These are phyloP conservation scores for Batrachochytrium dendrobatidis DNA, from an alignment of 371 early-diverging fungal genomes.

Conservation along the genomic window DNA sequence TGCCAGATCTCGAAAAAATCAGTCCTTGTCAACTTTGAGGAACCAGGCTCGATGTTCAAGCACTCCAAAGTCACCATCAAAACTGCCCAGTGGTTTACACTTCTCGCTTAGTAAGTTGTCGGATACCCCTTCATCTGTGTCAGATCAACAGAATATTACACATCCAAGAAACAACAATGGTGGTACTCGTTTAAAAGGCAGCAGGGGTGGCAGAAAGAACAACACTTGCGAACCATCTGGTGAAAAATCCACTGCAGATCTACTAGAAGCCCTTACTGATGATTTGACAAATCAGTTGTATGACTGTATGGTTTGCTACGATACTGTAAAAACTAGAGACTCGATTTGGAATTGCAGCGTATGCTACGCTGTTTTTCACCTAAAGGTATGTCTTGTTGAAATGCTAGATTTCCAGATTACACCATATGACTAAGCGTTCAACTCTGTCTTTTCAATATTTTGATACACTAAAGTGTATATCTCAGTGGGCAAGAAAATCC, in stretches of 20 bases:
- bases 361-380: slow-evolving; percentile 88
- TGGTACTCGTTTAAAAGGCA: too few species aligned
- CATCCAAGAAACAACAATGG: too few species aligned
- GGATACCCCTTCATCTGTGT: too few species aligned
- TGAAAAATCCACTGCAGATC: slow-evolving; percentile 30
- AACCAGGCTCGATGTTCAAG: too few species aligned
- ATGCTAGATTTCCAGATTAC: not conserved
- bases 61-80: too few species aligned
- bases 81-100: too few species aligned
- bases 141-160: too few species aligned
- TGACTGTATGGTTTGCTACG: slow-evolving; percentile 95
- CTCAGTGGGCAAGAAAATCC: slow-evolving; percentile 17
- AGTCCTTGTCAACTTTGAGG: too few species aligned
- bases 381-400: slow-evolving; percentile 54
- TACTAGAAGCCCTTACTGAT: slow-evolving; percentile 52
- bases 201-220: too few species aligned
- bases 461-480: slow-evolving; percentile 16
- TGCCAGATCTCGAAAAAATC: too few species aligned
- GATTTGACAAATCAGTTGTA: slow-evolving; percentile 59
- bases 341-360: slow-evolving; percentile 75
- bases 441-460: not conserved
- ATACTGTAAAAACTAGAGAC: slow-evolving; percentile 59
- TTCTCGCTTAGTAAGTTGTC: too few species aligned
- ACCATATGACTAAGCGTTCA: not conserved
- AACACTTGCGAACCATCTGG: too few species aligned